Evolutionary conservation across 805 yeast species (phyloP), one percentile per base, ranked within the genome.

Genomic region (Isabelozyma gotoi): DNA sequence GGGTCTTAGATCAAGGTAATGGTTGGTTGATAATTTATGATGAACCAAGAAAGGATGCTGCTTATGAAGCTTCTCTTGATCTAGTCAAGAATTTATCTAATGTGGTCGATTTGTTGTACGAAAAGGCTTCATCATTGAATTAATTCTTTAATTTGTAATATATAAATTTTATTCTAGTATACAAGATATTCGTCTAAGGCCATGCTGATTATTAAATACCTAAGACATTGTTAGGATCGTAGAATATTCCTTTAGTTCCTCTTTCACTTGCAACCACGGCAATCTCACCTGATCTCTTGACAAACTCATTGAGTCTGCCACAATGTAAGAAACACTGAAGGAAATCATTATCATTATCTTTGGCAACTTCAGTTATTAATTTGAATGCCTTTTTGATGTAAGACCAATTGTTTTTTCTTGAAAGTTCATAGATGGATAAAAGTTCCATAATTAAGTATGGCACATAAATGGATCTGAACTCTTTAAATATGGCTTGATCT

Each of bases 1-100:
- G 99, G 38, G 98, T 94, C 31, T 75, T 94, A 53, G 99, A 94
- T 65, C 99, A 94, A 72, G 98, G 98, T 38, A 91, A 91, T 62
- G 99, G 99, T 7, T 94, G 97, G 96, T 77, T 94, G 56, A 84
- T 89, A 52, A 81, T 94, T 45, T 94, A 88, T 59, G 96, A 89
- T 46, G 87, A 90, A 61, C 96, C 96, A 34, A 82, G 80, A 58
- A 81, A 82, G 48, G 98, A 94, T 65, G 87, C 87, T 33, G 84
- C 95, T 40, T 94, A 92, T 60, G 94, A 85, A 50, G 82, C 92
- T 42, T 85, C 95, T 36, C 78, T 92, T 53, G 94, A 88, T 45
- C 81, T 96, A 52, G 82, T 95, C 39, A 87, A 86, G 62, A 86
- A 88, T 60, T 82, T 94, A 82, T 85, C 94, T 19, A 78, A 71